phyloP scores from a whole-genome alignment of 306 rosid species.

The Sesbania bispinosa region DNA sequence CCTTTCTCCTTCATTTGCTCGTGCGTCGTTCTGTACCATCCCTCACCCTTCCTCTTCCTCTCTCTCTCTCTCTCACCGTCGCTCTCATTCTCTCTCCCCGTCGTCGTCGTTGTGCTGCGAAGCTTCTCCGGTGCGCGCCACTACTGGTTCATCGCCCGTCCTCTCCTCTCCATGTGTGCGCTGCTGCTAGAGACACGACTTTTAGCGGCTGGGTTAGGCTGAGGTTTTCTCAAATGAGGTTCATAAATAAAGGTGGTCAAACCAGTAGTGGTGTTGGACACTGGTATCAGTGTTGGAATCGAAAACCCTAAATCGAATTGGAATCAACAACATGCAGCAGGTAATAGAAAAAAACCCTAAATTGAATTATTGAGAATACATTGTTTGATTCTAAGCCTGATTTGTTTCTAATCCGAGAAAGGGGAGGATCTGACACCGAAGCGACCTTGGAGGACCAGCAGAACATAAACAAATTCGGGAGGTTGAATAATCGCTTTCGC shows the following conservation, averaged over 20 bases:
- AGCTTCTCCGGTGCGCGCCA: no score
- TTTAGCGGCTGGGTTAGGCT: no score
- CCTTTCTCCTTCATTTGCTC: no score
- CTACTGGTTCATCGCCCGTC: no score
- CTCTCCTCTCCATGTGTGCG: no score
- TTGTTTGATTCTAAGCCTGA: not conserved
- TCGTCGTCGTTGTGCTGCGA: no score
- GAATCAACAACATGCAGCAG: constrained; percentile 51
- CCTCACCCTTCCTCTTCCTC: no score
- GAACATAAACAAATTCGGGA: constrained; percentile 82
- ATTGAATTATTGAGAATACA: not conserved
- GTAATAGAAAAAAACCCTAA: constrained; percentile 41
- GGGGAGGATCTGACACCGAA: constrained; percentile 76
- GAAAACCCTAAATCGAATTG: constrained; percentile 29
- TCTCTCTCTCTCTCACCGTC: no score
- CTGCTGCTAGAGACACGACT: no score
- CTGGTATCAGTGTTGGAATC: not conserved
- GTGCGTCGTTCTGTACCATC: no score
- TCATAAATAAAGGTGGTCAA: not conserved
- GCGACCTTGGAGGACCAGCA: constrained; percentile 90
- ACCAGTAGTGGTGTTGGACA: not conserved
- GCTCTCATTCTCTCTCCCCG: no score
- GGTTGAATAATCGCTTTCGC: constrained; percentile 85
- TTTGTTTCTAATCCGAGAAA: constrained; percentile 26
- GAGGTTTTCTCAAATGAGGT: no score